Evolutionary conservation across 2,329 filamentous ascomycete species (phyloP), one percentile per base, ranked within the genome.

Genomic region (Aspergillus jensenii): DNA sequence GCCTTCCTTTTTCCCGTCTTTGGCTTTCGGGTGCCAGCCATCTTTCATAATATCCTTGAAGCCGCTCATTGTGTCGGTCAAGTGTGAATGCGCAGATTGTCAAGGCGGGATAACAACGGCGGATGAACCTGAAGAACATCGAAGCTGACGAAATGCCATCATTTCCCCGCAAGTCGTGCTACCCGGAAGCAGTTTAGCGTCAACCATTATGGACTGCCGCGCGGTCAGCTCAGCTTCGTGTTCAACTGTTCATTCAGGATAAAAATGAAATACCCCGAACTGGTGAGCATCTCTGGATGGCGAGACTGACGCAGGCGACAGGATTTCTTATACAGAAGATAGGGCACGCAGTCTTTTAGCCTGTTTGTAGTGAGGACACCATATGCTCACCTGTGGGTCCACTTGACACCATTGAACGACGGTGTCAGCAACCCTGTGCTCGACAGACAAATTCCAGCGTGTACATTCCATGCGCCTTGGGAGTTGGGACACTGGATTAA

Each of bases 11-110:
- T 75, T 75, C n/a, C 82, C 82, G 49, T 81, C 77, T 56, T 79
- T 80, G 14, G 76, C 75, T 62, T 82, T 81, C 0, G 82, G 81
- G 68, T 84, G 80, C 82, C 82, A 84, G 44, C 81, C 81, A 50
- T 76, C 75, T 64, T 83, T 84, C 58, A 79, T 68, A 23, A 80
- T 68, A 53, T 76, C 76, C 65, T 76, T 79, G 27, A 82, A 68
- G 23, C 76, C 76, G 61, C 77, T 79, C 79, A 81, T 82, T 54
- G 43, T 72, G 21, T 14, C 37, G 14, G 17, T 21, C 15, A n/a
- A 43, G 6, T 4, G 27, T 58, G 41, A 47, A 35, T 39, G 8
- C 17, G 43, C 8, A 33, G 11, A 25, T 9, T 23, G n/a, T 31
- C 15, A 40, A 35, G 41, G 39, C 23, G 39, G 14, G 27, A 43